phyloP scores from a whole-genome alignment of 768 basidiomycete genomes.

The Pholiota conissans region DNA sequence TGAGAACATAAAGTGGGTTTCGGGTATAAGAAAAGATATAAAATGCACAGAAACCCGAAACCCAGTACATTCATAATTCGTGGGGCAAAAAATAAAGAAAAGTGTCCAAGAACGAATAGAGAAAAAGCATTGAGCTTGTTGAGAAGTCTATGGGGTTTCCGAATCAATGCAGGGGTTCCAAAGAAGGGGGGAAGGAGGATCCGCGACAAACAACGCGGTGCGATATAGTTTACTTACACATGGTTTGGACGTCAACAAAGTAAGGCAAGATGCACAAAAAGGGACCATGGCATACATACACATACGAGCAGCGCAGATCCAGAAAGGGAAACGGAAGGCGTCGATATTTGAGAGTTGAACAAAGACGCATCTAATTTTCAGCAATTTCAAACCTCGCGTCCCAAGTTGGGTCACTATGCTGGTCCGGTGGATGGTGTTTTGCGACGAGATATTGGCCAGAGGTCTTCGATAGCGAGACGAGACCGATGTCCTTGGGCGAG shows the following conservation, averaged over 20 bases:
- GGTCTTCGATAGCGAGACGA: background rate
- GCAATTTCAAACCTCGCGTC: conserved; percentile 5
- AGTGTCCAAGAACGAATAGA: background rate
- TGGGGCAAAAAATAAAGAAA: background rate
- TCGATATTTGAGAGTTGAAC: background rate
- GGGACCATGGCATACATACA: background rate
- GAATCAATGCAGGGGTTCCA: background rate
- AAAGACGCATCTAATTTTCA: conserved; percentile 3
- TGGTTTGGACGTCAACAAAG: conserved; percentile 10
- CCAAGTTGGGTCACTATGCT: conserved; percentile 8
- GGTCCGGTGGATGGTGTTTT: background rate
- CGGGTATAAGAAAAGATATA: background rate
- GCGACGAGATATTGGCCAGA: background rate
- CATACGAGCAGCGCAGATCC: conserved; percentile 2
- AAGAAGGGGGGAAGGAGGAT: background rate
- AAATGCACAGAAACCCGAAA: conserved; percentile 1
- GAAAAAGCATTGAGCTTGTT: background rate
- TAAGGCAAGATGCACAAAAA: background rate
- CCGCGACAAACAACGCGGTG: background rate
- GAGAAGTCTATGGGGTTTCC: background rate
- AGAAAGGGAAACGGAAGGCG: background rate
- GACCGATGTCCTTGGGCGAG: background rate
- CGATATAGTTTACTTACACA: conserved; percentile 15
- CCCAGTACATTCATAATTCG: background rate
- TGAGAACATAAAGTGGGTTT: background rate